These are phyloP conservation scores for Alternaria novae-zelandiae DNA, from an alignment of 2,329 filamentous ascomycete species.

Conservation along the genomic window DNA sequence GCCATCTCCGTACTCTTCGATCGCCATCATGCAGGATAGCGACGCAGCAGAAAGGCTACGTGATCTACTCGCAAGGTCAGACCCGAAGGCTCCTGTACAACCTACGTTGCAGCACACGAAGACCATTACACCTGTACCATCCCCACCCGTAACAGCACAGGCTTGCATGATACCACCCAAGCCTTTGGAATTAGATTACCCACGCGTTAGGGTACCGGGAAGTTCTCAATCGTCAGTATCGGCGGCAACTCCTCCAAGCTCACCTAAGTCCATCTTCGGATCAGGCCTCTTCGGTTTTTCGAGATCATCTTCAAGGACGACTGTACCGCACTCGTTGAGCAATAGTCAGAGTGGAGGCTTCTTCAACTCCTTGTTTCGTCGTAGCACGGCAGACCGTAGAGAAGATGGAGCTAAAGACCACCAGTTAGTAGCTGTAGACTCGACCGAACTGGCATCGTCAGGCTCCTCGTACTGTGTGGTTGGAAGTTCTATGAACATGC, in stretches of 20 bases:
- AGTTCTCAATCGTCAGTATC: neutral
- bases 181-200: neutral
- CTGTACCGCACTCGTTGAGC: neutral
- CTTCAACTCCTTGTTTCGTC: neutral
- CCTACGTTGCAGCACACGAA: neutral
- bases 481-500: neutral
- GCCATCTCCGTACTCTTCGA: neutral
- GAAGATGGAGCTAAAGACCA: neutral
- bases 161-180: neutral
- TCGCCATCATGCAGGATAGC: neutral
- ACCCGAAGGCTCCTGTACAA: neutral
- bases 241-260: neutral
- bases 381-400: neutral
- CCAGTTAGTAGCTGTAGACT: neutral
- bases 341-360: neutral
- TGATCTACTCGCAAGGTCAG: neutral
- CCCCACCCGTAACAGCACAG: neutral
- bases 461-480: neutral
- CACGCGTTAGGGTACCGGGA: neutral
- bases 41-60: neutral
- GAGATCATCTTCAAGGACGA: neutral
- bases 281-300: accelerated
- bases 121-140: neutral
- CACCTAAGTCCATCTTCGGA: neutral
- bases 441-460: neutral